Evolutionary conservation across 2,329 filamentous ascomycete genomes (phyloP), one percentile per base, ranked within the genome.

Genomic region (Botrytis hyacinthi): DNA sequence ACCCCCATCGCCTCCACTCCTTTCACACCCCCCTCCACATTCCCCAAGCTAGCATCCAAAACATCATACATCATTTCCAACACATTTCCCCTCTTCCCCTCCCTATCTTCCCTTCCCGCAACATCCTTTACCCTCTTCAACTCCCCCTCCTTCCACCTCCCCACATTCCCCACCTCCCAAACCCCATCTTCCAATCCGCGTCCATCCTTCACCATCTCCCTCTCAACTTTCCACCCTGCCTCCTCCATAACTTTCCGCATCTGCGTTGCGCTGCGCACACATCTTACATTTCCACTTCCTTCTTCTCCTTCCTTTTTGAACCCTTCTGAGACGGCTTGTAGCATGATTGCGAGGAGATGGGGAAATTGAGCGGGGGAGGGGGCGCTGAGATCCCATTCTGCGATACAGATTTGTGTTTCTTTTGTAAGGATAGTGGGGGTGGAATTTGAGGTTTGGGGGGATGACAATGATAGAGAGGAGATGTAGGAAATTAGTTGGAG

Each of bases 271-370:
- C 71, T 72, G 10, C 61, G 44, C 7, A 60, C 46, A 20, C 37
- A 57, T 14, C 48, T 66, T 22, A 72, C 71, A 60, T 72, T 90
- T 89, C 14, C 82, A 83, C 0, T 70, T 74, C 71, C 83, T 84
- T 0, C 79, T 74, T 1, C 76, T 71, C 70, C 83, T 83, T 46
- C 82, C 80, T 81, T 83, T 82, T 35, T 70, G 3, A 57, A 57
- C 2, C 51, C n/a, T 18, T 57, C 51, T 29, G n/a, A 35, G 18
- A 81, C 78, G 0, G 82, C 84, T 51, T 83, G 80, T 0, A 86
- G 80, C 32, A 89, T 77, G 3, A 84, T 83, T n/a, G 86, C 85
- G 1, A 89, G 80, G 10, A 89, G 83, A 75, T 89, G 87, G 29
- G 87, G 83, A 62, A 81, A 74, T 0, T 84, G 83, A 2, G 82